phyloP scores from a whole-genome alignment of 2,329 filamentous ascomycete genomes.

The Aspergillus udagawae region DNA sequence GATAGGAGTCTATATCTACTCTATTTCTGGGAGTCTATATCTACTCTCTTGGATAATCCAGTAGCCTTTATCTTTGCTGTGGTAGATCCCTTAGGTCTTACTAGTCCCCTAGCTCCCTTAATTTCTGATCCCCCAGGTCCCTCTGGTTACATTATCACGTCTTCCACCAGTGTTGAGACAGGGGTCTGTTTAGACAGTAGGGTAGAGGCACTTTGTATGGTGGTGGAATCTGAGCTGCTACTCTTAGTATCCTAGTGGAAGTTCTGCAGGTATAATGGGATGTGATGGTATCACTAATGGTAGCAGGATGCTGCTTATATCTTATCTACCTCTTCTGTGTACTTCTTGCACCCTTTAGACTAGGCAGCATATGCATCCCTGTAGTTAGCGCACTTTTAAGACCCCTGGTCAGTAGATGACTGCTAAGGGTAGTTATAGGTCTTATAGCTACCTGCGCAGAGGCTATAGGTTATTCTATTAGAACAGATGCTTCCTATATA shows the following conservation, averaged over 20 bases:
- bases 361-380: neutral
- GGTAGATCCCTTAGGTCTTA: no score
- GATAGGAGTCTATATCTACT: no score
- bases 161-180: no score
- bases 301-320: neutral
- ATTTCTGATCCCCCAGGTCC: no score
- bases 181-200: no score
- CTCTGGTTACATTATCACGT: no score
- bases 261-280: neutral
- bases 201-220: neutral
- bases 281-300: neutral
- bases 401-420: neutral
- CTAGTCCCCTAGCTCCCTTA: no score
- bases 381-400: neutral
- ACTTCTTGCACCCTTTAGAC: neutral
- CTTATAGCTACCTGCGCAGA: neutral
- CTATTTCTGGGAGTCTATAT: no score
- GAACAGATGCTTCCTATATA: neutral
- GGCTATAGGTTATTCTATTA: neutral
- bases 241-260: neutral
- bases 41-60: no score
- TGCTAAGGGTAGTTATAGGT: neutral
- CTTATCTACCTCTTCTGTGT: neutral
- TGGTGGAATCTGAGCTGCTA: neutral
- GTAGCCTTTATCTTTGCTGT: no score